Conservation (phyloP, 108 stramenopile genomes). For the Stephanodiscus triporus region DNA sequence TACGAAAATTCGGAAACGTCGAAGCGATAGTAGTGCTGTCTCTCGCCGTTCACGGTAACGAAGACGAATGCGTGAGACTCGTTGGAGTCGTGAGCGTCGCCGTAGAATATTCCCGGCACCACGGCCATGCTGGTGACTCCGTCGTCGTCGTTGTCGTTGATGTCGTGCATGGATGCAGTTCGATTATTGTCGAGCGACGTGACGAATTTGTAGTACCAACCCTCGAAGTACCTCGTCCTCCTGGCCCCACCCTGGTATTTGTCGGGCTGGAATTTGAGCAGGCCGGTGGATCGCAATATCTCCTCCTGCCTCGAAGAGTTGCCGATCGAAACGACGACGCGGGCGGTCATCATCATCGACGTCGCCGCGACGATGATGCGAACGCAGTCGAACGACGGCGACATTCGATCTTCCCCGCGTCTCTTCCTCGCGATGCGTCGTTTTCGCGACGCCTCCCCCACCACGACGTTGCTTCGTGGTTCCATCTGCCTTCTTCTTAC, state of each 20-base stretch:
- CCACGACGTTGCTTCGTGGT: no score
- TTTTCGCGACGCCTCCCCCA: no score
- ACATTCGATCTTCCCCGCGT: no score
- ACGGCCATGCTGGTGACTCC: slow-evolving; percentile 29
- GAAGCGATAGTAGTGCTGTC: slow-evolving; percentile 41
- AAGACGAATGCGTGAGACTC: slow-evolving; percentile 47
- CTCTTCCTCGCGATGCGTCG: no score
- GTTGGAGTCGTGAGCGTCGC: slow-evolving; percentile 11
- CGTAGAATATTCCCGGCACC: slow-evolving; percentile 38
- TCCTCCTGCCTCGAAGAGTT: neutral
- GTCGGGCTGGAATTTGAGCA: slow-evolving; percentile 32
- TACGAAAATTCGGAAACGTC: slow-evolving; percentile 24
- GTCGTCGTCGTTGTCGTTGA: no score
- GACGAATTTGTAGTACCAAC: slow-evolving; percentile 47
- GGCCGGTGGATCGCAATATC: neutral
- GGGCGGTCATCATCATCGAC: no score
- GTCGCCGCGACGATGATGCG: no score
- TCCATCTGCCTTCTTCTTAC: no score
- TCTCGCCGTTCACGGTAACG: slow-evolving; percentile 38
- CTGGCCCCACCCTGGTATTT: slow-evolving; percentile 32
- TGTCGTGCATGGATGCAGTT: neutral
- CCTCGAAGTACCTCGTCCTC: slow-evolving; percentile 30
- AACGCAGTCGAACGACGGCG: no score
- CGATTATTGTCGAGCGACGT: slow-evolving; percentile 4
- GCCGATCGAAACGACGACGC: no score